Evolutionary conservation across 305 asterid species (phyloP).

Genomic region (Fraxinus platypoda): DNA sequence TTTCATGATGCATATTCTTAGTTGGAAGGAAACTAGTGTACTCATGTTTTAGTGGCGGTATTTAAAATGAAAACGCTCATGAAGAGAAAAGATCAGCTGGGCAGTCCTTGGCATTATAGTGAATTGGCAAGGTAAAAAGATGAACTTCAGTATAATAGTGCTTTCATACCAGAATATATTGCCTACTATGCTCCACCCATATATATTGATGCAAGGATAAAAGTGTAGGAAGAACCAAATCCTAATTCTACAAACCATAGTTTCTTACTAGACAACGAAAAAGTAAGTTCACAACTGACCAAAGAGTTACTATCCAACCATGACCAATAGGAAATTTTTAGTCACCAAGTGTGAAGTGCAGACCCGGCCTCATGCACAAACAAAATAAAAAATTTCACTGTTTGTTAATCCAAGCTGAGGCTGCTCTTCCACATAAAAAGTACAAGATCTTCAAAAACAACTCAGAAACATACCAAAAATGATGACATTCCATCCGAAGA

Average conservation of each 20-base stretch:
- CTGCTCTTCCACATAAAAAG: constrained; percentile 8
- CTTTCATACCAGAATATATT: neutral
- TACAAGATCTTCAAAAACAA: constrained; percentile 15
- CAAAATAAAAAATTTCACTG: neutral
- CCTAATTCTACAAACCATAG: neutral
- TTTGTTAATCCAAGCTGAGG: constrained; percentile 12
- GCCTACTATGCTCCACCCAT: neutral
- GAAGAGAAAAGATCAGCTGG: neutral
- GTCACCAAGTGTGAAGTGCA: neutral
- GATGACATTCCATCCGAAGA: constrained; percentile 98
- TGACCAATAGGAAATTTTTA: neutral
- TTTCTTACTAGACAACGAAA: neutral
- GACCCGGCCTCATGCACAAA: neutral
- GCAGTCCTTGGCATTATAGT: neutral
- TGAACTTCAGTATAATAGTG: neutral
- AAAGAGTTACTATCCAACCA: neutral
- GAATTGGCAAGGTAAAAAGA: neutral
- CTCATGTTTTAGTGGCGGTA: neutral
- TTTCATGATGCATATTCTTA: neutral
- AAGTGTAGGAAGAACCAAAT: constrained; percentile 4
- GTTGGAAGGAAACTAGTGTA: neutral
- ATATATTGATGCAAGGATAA: neutral
- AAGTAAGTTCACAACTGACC: neutral
- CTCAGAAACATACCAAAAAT: constrained; percentile 63
- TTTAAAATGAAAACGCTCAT: neutral